These are phyloP conservation scores for Rhizopogon vulgaris DNA, from an alignment of 768 basidiomycete genomes.

Conservation along the genomic window DNA sequence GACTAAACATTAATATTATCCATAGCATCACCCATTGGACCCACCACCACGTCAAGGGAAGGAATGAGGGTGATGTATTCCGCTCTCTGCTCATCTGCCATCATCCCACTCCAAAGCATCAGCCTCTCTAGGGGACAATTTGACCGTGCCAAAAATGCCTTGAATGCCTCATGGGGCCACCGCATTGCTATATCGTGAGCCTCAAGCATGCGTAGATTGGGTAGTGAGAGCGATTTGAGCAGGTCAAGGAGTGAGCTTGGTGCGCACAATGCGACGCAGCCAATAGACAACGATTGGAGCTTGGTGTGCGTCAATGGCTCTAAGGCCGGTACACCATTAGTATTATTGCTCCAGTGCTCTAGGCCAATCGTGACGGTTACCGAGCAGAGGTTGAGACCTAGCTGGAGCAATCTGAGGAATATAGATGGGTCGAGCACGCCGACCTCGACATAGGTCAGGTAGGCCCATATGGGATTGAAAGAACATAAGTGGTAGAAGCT, in stretches of 20 bases:
- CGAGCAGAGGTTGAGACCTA: slow-evolving; percentile 15
- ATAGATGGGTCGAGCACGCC: not conserved
- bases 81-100: not conserved
- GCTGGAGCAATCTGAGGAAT: slow-evolving; percentile 9
- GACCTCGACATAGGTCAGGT: slow-evolving; percentile 14
- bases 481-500: slow-evolving; percentile 3
- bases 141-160: slow-evolving; percentile 12
- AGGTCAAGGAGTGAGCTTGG: too few species aligned
- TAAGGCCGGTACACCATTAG: not conserved
- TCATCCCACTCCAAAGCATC: not conserved
- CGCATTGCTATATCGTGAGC: too few species aligned
- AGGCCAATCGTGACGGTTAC: slow-evolving; percentile 2
- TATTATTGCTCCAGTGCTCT: too few species aligned
- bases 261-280: slow-evolving; percentile 1
- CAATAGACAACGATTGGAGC: slow-evolving; percentile 11
- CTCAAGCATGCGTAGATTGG: too few species aligned
- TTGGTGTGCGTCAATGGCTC: slow-evolving; percentile 4
- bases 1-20: too few species aligned
- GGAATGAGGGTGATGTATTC: not conserved
- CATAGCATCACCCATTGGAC: too few species aligned
- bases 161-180: slow-evolving; percentile 13
- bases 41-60: not conserved
- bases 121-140: not conserved
- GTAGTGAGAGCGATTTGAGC: too few species aligned
- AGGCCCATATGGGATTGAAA: slow-evolving; percentile 7